These are phyloP conservation scores for Trifolium repens DNA, from an alignment of 306 rosid species.

Conservation along the genomic window DNA sequence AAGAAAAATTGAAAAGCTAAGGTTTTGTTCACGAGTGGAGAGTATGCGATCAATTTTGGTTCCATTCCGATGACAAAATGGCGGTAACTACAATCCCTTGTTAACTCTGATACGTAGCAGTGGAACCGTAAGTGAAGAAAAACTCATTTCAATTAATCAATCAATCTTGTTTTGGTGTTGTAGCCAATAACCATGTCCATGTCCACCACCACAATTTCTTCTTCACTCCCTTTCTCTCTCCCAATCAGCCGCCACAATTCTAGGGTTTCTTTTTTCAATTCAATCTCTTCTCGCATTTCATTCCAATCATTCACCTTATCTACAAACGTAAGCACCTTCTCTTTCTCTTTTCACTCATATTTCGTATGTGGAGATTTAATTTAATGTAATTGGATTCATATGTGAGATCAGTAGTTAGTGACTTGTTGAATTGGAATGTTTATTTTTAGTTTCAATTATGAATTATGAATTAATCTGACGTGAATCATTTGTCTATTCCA, in stretches of 20 bases:
- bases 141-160: slow-evolving; percentile 14
- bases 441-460: not conserved
- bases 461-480: not conserved
- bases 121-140: too few relatives aligned
- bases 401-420: not conserved
- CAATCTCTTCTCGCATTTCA: slow-evolving; percentile 19
- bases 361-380: not conserved
- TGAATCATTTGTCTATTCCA: slow-evolving; percentile 37
- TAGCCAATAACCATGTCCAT: slow-evolving; percentile 25
- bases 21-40: too few relatives aligned
- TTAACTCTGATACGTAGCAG: too few relatives aligned
- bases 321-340: slow-evolving; percentile 27
- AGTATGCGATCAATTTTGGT: too few relatives aligned
- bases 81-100: not conserved
- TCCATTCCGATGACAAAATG: not conserved
- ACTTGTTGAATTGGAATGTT: slow-evolving; percentile 1
- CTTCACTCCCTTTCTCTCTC: slow-evolving; percentile 41
- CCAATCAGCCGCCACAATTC: slow-evolving; percentile 27
- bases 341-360: not conserved
- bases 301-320: slow-evolving; percentile 38
- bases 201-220: slow-evolving; percentile 10
- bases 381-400: slow-evolving; percentile 18
- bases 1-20: not conserved
- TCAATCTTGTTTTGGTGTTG: too few relatives aligned
- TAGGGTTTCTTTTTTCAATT: slow-evolving; percentile 43